phyloP scores from a whole-genome alignment of 257 asterid genomes.

The Solanum sitiens region DNA sequence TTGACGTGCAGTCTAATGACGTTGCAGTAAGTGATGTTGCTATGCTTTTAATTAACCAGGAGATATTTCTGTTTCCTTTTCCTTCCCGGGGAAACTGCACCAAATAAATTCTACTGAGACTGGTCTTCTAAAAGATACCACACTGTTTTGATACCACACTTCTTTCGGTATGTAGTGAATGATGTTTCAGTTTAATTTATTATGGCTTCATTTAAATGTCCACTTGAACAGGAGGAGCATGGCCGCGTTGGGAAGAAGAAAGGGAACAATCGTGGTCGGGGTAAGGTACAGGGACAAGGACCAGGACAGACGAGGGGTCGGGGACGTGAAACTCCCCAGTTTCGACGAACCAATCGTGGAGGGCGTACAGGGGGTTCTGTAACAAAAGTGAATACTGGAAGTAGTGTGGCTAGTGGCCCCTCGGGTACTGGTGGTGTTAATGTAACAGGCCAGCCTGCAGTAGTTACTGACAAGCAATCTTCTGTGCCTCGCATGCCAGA shows the following conservation, averaged over 20 bases:
- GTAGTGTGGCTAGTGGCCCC: neutral
- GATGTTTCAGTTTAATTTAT: neutral
- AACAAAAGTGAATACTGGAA: neutral
- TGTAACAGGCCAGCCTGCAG: neutral
- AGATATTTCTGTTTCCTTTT: neutral
- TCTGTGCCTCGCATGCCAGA: slow-evolving; percentile 93
- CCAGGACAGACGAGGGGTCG: slow-evolving; percentile 7
- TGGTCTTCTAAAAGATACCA: neutral
- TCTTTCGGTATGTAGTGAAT: neutral
- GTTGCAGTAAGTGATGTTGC: slow-evolving; percentile 29
- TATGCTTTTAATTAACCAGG: neutral
- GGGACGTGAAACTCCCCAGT: slow-evolving; percentile 50
- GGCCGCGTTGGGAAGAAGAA: slow-evolving; percentile 29
- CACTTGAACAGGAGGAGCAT: slow-evolving; percentile 38
- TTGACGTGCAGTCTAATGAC: slow-evolving; percentile 27
- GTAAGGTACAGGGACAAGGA: slow-evolving; percentile 44
- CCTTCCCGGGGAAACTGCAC: neutral
- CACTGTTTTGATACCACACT: neutral
- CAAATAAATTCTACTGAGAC: neutral
- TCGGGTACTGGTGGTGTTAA: neutral
- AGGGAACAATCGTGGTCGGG: slow-evolving; percentile 26
- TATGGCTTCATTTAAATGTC: neutral
- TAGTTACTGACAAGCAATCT: slow-evolving; percentile 34
- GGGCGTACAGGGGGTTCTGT: slow-evolving; percentile 14
- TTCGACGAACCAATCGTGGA: slow-evolving; percentile 25